Evolutionary conservation across 176 grass and related monocot species (phyloP), one percentile per base, ranked within the genome.

Genomic region (Alloteropsis semialata): DNA sequence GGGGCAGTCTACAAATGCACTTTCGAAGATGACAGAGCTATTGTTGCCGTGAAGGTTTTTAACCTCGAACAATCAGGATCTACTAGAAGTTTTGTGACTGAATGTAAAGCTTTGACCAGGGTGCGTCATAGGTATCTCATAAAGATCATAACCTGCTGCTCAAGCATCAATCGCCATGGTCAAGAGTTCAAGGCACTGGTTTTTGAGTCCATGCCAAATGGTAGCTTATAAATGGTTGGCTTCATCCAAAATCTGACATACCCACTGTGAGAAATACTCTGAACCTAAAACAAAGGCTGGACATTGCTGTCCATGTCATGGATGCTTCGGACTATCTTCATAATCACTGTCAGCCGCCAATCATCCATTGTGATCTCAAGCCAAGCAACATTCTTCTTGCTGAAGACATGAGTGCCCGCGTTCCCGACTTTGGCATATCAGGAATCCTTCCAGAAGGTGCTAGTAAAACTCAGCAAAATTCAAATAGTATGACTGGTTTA

Each of bases 311-410:
- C 0, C 33, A 86, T 79, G 33, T 80, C 32, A n/a, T 72, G 84
- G 75, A 78, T 5, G 66, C 75, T 4, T 8, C 78, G 4, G 66
- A 85, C 18, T 85, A 86, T 33, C 84, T 86, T 73, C 76, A 86
- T 43, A 80, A 80, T 1, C 54, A 84, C 3, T 69, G 85, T 19
- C 6, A 79, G 15, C 76, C 81, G 2, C 77, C 77, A 18, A 32
- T 93, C 0, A 38, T 90, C 21, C 88, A 90, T 33, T 93, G 91
- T 29, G 91, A 93, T 66, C 85, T 93, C 43, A 92, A 89, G 41
- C 91, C 87, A 15, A 81, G 87, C 45, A 92, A 92, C 10, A 78
- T 89, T 38, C 83, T 92, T 75, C 91, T 92, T 18, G 76, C 78
- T 32, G 80, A 92, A 46, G 79, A 87, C 29, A 84, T 93, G 84